Evolutionary conservation across 2,329 filamentous ascomycete genomes (phyloP).

Genomic region (Colletotrichum musicola): DNA sequence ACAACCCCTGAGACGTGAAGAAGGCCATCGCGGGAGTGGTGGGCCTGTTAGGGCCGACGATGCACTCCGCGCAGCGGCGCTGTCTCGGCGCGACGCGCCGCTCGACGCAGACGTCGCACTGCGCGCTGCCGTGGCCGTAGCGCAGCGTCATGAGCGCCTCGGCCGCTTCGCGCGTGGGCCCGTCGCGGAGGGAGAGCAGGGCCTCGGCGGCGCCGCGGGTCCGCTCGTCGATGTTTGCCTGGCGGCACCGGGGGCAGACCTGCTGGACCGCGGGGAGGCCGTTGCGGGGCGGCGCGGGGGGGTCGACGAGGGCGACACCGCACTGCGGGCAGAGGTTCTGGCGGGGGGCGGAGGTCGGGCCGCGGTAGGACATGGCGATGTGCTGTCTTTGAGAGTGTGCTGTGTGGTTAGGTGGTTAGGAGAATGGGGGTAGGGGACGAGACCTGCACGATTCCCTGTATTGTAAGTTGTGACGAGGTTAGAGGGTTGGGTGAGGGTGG

Average conservation of each 20-base stretch:
- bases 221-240: not conserved
- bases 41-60: not conserved
- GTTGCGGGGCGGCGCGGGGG: not conserved
- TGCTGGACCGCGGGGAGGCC: not conserved
- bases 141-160: not conserved
- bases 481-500: too few relatives aligned
- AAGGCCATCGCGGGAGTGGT: not conserved
- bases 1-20: not conserved
- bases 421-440: too few relatives aligned
- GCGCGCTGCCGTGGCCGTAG: too few relatives aligned
- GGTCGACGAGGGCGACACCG: not conserved
- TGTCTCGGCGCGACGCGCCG: not conserved
- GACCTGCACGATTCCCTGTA: too few relatives aligned
- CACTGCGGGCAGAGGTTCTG: slow-evolving; percentile 16
- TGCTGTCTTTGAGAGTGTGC: too few relatives aligned
- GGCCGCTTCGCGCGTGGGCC: not conserved
- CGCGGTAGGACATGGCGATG: too few relatives aligned
- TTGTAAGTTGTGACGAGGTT: too few relatives aligned
- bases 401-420: too few relatives aligned
- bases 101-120: not conserved
- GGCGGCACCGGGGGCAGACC: slow-evolving; percentile 19
- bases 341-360: not conserved
- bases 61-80: slow-evolving; percentile 9
- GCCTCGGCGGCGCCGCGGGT: not conserved
- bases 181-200: too few relatives aligned